Evolutionary conservation across 202 grass and related monocot species (phyloP).

Genomic region (Panicum virgatum): DNA sequence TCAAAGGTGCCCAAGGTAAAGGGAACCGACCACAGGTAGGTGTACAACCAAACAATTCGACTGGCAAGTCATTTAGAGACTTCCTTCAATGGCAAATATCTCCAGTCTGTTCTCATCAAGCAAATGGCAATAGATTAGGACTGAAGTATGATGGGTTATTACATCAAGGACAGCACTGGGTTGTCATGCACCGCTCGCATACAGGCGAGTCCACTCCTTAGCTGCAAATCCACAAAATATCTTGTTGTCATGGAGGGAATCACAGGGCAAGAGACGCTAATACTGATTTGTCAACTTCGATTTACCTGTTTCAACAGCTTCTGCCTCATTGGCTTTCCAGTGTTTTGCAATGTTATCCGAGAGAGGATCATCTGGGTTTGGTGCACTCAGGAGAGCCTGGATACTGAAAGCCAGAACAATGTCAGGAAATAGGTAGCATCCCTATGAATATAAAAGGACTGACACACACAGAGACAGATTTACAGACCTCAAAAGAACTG

Average conservation of each 20-base stretch:
- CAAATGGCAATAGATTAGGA: slow-evolving; percentile 47
- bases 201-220: slow-evolving; percentile 79
- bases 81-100: slow-evolving; percentile 46
- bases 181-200: slow-evolving; percentile 59
- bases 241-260: not conserved
- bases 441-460: slow-evolving; percentile 3
- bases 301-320: slow-evolving; percentile 83
- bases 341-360: slow-evolving; percentile 88
- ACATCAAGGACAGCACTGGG: slow-evolving; percentile 18
- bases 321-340: slow-evolving; percentile 80
- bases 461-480: not conserved
- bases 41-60: slow-evolving; percentile 54
- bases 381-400: slow-evolving; percentile 84
- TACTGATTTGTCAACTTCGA: not conserved
- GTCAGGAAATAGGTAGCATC: slow-evolving; percentile 3
- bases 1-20: slow-evolving; percentile 43
- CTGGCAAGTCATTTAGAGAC: slow-evolving; percentile 38
- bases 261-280: not conserved
- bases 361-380: slow-evolving; percentile 84
- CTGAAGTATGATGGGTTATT: slow-evolving; percentile 52
- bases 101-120: slow-evolving; percentile 59
- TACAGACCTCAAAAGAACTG: slow-evolving; percentile 68
- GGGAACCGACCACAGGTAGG: slow-evolving; percentile 44
- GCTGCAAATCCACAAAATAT: slow-evolving; percentile 49
- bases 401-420: slow-evolving; percentile 53